Percentiles rank a stretch among this genome's conserved stretches.
These are phyloP conservation scores for Omphalea diandra DNA, from an alignment of 441 rosid genomes.

Conservation along the genomic window DNA sequence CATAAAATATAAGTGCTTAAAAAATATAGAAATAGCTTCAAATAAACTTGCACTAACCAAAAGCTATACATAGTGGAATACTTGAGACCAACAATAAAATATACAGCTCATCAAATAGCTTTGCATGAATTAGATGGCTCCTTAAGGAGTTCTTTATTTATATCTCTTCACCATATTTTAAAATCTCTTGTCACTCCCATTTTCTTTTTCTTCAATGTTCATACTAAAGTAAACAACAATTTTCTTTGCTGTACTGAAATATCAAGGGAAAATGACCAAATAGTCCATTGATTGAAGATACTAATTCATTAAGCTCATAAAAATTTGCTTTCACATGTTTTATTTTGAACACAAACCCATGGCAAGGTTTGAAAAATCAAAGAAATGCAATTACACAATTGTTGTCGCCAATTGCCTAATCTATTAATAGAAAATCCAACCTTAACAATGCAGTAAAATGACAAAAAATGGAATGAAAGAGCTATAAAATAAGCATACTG, in stretches of 20 bases:
- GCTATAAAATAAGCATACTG: constrained; percentile 17
- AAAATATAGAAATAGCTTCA: neutral
- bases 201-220: neutral
- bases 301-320: neutral
- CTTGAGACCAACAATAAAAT: neutral
- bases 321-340: neutral
- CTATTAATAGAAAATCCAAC: neutral
- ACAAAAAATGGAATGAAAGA: constrained; percentile 1
- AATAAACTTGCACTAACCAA: neutral
- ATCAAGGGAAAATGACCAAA: neutral
- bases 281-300: neutral
- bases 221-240: too few species aligned
- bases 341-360: neutral
- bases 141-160: neutral
- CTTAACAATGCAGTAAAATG: neutral
- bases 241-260: neutral
- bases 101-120: neutral
- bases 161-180: neutral
- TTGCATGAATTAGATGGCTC: neutral
- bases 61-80: neutral
- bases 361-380: neutral
- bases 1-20: neutral
- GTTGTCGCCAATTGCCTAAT: neutral
- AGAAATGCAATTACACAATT: neutral
- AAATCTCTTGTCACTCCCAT: neutral